Conservation (phyloP, 2,329 filamentous ascomycete genomes). For the Chaetomiaceae sp. region DNA sequence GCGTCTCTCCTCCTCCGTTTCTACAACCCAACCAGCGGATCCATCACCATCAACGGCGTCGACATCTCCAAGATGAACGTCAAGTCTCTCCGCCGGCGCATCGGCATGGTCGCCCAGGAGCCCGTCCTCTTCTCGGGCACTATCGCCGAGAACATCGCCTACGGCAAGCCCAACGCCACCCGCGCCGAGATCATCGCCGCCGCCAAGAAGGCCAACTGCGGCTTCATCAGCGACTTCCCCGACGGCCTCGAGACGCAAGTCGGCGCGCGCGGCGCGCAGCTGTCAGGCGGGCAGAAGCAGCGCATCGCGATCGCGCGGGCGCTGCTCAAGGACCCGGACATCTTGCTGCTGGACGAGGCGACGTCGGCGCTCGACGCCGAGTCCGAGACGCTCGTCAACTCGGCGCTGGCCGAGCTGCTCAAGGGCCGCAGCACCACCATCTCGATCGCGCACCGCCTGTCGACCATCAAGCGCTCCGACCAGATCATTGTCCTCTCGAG, state of each 20-base stretch:
- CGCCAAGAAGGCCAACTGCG: slow-evolving; percentile 88
- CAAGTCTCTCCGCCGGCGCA: slow-evolving; percentile 85
- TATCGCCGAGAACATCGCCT: slow-evolving; percentile 85
- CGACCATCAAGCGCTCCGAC: slow-evolving; percentile 94
- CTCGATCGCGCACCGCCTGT: slow-evolving; percentile 91
- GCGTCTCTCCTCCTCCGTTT: slow-evolving; percentile 88
- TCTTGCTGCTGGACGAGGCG: slow-evolving; percentile 92
- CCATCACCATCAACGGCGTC: slow-evolving; percentile 76
- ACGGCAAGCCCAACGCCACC: slow-evolving; percentile 76
- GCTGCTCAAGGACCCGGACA: slow-evolving; percentile 92
- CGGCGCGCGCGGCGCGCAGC: slow-evolving; percentile 84
- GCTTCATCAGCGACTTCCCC: slow-evolving; percentile 94
- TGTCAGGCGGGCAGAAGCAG: slow-evolving; percentile 96
- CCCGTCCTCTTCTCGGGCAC: slow-evolving; percentile 87
- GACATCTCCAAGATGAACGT: slow-evolving; percentile 86
- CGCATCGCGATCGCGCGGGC: slow-evolving; percentile 95
- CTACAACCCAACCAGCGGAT: slow-evolving; percentile 75
- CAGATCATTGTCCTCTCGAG: slow-evolving; percentile 86
- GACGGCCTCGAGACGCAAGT: slow-evolving; percentile 93
- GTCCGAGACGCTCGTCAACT: slow-evolving; percentile 93
- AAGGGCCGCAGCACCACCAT: slow-evolving; percentile 92
- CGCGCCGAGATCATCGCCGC: slow-evolving; percentile 79
- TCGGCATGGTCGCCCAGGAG: slow-evolving; percentile 93
- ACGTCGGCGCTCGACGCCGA: slow-evolving; percentile 95
- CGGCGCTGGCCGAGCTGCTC: slow-evolving; percentile 76